Percentiles rank a stretch among this genome's conserved stretches.
Evolutionary conservation across 129 eudicot genomes (phyloP).

Genomic region (Ambrosia artemisiifolia): DNA sequence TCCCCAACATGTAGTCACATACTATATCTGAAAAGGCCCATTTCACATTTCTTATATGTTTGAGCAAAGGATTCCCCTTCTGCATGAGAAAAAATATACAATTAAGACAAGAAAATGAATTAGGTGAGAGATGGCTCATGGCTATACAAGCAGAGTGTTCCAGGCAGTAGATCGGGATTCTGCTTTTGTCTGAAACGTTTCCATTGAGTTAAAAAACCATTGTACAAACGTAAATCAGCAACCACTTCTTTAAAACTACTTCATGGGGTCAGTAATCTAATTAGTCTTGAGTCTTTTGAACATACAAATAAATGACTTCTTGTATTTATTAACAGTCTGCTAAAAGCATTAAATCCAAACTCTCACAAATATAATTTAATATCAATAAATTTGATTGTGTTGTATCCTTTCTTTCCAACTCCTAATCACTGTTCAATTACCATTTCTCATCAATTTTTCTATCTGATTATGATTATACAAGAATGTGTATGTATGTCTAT

Average conservation of each 20-base stretch:
- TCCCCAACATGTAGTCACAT: conserved; percentile 84
- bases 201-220: background rate
- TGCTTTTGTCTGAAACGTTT: background rate
- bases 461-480: background rate
- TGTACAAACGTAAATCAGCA: background rate
- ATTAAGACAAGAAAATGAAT: background rate
- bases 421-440: conserved; percentile 4
- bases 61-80: conserved; percentile 97
- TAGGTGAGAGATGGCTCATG: background rate
- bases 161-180: background rate
- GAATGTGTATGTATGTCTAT: background rate
- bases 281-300: background rate
- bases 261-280: background rate
- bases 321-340: background rate
- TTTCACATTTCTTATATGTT: conserved; percentile 88
- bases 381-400: too few relatives aligned
- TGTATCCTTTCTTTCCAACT: background rate
- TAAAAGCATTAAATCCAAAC: background rate
- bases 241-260: background rate
- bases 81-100: conserved; percentile 31
- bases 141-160: background rate
- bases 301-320: background rate
- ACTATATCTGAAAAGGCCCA: conserved; percentile 85
- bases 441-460: background rate
- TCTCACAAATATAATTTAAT: too few relatives aligned